phyloP scores from a whole-genome alignment of 768 basidiomycete species.

The Phlebiopsis gigantea region DNA sequence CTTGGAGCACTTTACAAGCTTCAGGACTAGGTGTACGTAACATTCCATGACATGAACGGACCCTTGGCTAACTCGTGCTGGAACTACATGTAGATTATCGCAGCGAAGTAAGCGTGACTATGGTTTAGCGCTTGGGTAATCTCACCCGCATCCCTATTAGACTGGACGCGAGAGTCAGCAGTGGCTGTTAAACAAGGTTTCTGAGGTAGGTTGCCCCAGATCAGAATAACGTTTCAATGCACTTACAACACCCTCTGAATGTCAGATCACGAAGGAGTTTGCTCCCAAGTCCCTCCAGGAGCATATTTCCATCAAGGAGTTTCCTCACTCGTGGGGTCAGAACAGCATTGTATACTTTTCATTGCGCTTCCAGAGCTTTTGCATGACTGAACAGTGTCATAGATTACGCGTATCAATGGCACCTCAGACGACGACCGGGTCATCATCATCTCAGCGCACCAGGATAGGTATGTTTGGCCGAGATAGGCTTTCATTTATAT shows the following conservation, averaged over 20 bases:
- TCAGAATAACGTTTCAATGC: not conserved
- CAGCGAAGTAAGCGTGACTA: conserved; percentile 50
- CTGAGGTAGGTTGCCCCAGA: conserved; percentile 39
- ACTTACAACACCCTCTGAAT: not conserved
- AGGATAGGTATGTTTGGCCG: conserved; percentile 55
- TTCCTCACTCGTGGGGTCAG: conserved; percentile 81
- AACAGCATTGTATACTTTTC: conserved; percentile 42
- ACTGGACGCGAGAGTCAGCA: conserved; percentile 71
- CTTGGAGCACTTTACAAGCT: conserved; percentile 62
- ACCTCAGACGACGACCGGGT: conserved; percentile 58
- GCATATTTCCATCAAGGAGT: conserved; percentile 64
- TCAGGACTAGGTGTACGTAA: conserved; percentile 65
- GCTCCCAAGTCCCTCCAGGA: conserved; percentile 52
- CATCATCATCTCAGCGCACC: conserved; percentile 75
- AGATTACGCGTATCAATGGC: conserved; percentile 78
- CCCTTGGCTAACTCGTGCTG: not conserved
- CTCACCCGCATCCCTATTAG: conserved; percentile 31
- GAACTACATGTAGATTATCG: conserved; percentile 49
- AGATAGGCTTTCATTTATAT: conserved; percentile 5
- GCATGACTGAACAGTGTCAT: conserved; percentile 5
- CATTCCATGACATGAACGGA: not conserved
- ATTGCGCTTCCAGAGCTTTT: conserved; percentile 9
- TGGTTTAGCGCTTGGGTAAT: not conserved
- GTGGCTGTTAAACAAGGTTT: conserved; percentile 69
- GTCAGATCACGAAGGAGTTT: conserved; percentile 58